Base-by-base conservation (phyloP, 805 yeast species). In the Ogataea nakhonphanomensis region DNA sequence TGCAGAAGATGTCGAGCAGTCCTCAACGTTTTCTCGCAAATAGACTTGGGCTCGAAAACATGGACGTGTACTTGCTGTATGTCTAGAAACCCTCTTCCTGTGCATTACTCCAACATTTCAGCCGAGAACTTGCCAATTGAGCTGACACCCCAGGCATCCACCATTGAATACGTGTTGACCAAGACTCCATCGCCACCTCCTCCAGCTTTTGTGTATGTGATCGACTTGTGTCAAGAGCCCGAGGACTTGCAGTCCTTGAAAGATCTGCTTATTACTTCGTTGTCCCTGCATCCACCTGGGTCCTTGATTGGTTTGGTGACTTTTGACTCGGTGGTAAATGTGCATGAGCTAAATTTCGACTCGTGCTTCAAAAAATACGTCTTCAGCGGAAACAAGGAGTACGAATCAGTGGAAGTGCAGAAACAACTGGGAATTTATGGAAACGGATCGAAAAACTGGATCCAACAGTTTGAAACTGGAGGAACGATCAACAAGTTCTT, bases 11-110 rank as follows among this genome's bases (percentile, higher is more conserved):
- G 99, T 73, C 81, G 86, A 49, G 81, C 90, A 5, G 79, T 88
- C 26, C 66, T 93, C 62, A 91, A 90, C 66, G 96, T 96, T 8
- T 90, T 79, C 67, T 84, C 91, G 59, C 79, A 78, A 39, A 73
- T 89, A 41, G 96, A 88, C 55, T 71, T 84, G 43, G 76, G 83
- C 36, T 78, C 88, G 10, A 79, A 79, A 52, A 59, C 78, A 8
- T 90, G 97, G 97, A 70, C 78, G 36, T 91, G 97, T 69, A 85
- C 95, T 4, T 73, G 86, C 53, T 90, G 97, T 74, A 66, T 71
- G 39, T 66, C 78, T 36, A 75, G 95, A 62, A 87, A 84, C 63
- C 85, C 81, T 49, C 71, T 90, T 44, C 96, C 96, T 5, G 71
- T 81, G 17, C 91, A 85, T 55, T 89, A 88, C 65, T 79, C 81